Base-by-base conservation (phyloP, 805 yeast genomes). In the Suhomyces xylopsoci region DNA sequence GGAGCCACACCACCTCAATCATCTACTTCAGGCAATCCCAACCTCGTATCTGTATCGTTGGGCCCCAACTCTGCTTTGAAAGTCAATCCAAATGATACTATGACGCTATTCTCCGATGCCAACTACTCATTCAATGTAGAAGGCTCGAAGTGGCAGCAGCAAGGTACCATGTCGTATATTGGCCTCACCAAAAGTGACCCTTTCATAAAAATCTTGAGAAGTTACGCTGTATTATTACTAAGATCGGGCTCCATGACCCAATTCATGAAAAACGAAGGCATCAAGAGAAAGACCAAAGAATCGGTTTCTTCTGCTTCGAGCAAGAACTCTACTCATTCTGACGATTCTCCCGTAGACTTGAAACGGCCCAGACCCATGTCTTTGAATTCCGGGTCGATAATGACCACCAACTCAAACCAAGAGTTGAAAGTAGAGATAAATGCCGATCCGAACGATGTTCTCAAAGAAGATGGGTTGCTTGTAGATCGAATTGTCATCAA, bases 181-280 rank as follows among this genome's bases (percentile, higher is more conserved):
- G 79, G 78, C 3, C 55, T 74, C 30, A 68, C 76, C 5, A 75
- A 74, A 54, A 61, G 70, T 45, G 80, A 75, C 53, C 71, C 74
- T 3, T 75, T 68, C 51, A 66, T 71, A 43, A 70, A 68, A 47
- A 62, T 72, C 41, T 60, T 74, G 28, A 61, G 80, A 22, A 67
- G 66, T 25, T 75, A 65, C 57, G 69, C 72, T 8, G 60, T 71
- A 14, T 57, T 63, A 28, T 59, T 74, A 6, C 65, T 75, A 49
- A 57, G 61, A 48, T 58, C 67, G 2, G 79, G 77, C 17, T 70
- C 66, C 48, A 66, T 74, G 52, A 53, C 70, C 1, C 65, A 63
- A 51, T 73, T 64, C 52, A 62, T 67, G 5, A 60, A 56, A 45
- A 58, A 53, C 14, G 61, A 60, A 19, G 54, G 57, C 42, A 49